phyloP scores from a whole-genome alignment of 768 basidiomycete species.

The Lactarius pseudohatsudake region DNA sequence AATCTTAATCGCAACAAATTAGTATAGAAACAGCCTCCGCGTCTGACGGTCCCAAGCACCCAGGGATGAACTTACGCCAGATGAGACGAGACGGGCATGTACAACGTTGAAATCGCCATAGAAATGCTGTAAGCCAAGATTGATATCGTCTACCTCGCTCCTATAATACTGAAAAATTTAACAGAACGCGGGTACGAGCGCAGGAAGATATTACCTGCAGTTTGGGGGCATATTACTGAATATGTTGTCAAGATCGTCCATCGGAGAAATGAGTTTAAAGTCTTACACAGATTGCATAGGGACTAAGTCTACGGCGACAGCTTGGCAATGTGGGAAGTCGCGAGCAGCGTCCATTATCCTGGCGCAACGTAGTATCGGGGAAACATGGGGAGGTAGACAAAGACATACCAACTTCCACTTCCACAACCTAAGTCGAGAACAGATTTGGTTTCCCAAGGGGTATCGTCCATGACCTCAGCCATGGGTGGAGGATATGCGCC shows the following conservation, averaged over 20 bases:
- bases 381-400: neutral
- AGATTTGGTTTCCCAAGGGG: constrained; percentile 57
- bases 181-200: neutral
- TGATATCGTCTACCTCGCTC: constrained; percentile 83
- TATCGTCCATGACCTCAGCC: constrained; percentile 58
- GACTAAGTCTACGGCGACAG: constrained; percentile 76
- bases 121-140: constrained; percentile 80
- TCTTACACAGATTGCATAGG: constrained; percentile 73
- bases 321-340: constrained; percentile 66
- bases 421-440: constrained; percentile 79
- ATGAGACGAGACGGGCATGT: constrained; percentile 67
- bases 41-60: constrained; percentile 8
- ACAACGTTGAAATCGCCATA: constrained; percentile 77
- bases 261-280: constrained; percentile 8
- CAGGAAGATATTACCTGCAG: constrained; percentile 49
- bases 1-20: constrained; percentile 46
- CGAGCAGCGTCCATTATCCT: constrained; percentile 77
- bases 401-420: constrained; percentile 63
- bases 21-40: neutral
- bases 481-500: constrained; percentile 67
- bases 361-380: constrained; percentile 19
- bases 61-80: constrained; percentile 54
- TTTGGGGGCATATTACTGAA: constrained; percentile 66
- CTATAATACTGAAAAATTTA: constrained; percentile 39
- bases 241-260: constrained; percentile 26